Percentiles rank a stretch among this genome's conserved stretches.
phyloP scores from a whole-genome alignment of 176 grass and related monocot species.

The Rhipidocladum racemiflorum region DNA sequence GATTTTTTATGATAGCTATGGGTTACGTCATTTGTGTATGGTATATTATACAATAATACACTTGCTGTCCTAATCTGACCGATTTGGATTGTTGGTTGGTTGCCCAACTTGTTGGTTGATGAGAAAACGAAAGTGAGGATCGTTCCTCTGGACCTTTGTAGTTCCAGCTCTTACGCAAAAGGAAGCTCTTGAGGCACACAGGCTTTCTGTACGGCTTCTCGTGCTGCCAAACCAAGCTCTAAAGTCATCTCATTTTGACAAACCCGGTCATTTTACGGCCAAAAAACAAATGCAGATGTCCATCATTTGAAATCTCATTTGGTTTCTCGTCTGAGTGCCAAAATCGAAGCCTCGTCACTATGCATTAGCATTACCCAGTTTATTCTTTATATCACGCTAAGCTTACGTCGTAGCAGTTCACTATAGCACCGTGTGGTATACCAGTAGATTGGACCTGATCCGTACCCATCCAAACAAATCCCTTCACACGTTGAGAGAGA shows the following conservation, averaged over 20 bases:
- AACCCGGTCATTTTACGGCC: too few species aligned
- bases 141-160: not conserved
- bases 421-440: too few species aligned
- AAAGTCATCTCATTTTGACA: too few species aligned
- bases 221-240: not conserved
- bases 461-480: too few species aligned
- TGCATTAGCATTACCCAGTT: too few species aligned
- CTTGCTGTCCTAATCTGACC: not conserved
- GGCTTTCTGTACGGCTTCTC: not conserved
- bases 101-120: not conserved
- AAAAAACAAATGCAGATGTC: not conserved
- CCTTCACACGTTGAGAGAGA: too few species aligned
- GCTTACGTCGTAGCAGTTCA: too few species aligned
- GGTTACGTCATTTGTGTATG: not conserved
- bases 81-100: not conserved
- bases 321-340: not conserved
- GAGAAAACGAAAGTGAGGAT: conserved; percentile 14
- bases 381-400: too few species aligned
- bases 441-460: too few species aligned
- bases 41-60: not conserved
- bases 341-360: not conserved
- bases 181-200: not conserved
- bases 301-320: not conserved
- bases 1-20: not conserved
- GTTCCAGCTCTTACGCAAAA: conserved; percentile 24